Evolutionary conservation across 78 protist genomes (phyloP).

Genomic region (Tieghemostelium lacteum): DNA sequence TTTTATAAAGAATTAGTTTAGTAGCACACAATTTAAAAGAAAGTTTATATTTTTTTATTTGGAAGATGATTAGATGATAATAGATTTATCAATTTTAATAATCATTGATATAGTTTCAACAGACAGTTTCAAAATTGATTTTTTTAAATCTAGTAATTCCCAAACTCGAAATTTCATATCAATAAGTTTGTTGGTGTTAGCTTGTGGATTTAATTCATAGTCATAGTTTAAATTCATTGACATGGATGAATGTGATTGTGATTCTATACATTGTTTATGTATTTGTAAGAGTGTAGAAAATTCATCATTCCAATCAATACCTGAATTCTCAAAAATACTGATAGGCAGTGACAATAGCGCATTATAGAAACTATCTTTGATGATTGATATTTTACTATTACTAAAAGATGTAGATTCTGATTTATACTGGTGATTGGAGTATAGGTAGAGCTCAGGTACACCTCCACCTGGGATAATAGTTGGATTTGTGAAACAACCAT

Average conservation of each 20-base stretch:
- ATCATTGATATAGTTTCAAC: slow-evolving; percentile 46
- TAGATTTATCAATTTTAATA: slow-evolving; percentile 13
- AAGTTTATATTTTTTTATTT: too few species aligned
- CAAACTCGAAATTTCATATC: slow-evolving; percentile 24
- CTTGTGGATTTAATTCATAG: not conserved
- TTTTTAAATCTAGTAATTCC: slow-evolving; percentile 55
- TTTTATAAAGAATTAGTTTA: too few species aligned
- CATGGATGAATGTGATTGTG: not conserved
- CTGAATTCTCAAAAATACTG: slow-evolving; percentile 47
- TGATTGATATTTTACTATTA: not conserved
- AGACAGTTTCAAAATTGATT: slow-evolving; percentile 46
- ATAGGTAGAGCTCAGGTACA: slow-evolving; percentile 26
- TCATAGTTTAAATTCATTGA: not conserved
- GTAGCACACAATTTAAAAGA: too few species aligned
- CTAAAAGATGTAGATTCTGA: not conserved
- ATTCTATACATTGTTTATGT: not conserved
- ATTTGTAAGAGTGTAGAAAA: slow-evolving; percentile 1
- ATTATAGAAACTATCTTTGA: slow-evolving; percentile 5
- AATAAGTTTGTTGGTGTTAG: not conserved
- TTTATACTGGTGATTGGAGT: slow-evolving; percentile 4
- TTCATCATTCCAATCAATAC: slow-evolving; percentile 9
- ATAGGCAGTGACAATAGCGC: slow-evolving; percentile 42
- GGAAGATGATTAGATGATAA: too few species aligned
- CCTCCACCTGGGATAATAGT: slow-evolving; percentile 33
- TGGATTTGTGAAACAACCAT: slow-evolving; percentile 23